Percentiles rank a stretch among this genome's conserved stretches.
Evolutionary conservation across 2,329 filamentous ascomycete genomes (phyloP).

Genomic region (Geosmithia flava): DNA sequence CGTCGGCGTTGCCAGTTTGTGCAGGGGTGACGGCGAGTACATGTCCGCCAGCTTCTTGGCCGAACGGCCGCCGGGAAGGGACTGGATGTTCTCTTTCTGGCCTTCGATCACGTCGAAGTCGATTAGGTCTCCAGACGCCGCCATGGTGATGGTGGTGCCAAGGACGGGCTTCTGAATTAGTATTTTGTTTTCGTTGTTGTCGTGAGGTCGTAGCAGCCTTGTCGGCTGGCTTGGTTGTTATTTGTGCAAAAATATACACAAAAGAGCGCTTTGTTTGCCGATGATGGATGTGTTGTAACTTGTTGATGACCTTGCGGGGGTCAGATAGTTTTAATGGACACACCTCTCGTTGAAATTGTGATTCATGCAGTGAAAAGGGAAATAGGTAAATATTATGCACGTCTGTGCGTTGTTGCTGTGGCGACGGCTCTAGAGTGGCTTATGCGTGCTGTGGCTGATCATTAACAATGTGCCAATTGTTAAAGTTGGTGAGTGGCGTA

Average conservation of each 20-base stretch:
- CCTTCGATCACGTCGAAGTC: constrained; percentile 88
- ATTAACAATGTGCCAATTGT: too few relatives aligned
- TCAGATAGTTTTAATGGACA: neutral
- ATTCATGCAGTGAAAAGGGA: neutral
- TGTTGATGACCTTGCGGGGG: neutral
- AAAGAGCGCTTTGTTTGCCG: neutral
- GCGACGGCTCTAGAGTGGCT: neutral
- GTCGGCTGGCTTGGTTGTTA: neutral
- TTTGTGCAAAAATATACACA: neutral
- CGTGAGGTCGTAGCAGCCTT: neutral
- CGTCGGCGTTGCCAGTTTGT: constrained; percentile 48
- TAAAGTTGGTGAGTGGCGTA: too few relatives aligned
- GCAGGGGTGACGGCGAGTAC: constrained; percentile 55
- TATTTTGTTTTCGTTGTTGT: neutral
- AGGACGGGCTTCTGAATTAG: neutral
- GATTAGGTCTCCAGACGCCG: constrained; percentile 40
- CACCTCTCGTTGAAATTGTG: neutral
- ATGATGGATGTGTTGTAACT: neutral
- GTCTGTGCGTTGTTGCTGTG: neutral
- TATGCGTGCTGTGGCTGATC: neutral
- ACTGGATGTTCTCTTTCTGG: constrained; percentile 97
- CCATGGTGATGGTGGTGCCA: constrained; percentile 23
- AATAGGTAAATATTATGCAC: neutral
- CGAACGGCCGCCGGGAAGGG: constrained; percentile 75
- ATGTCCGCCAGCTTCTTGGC: constrained; percentile 78